Conservation (phyloP, 2,329 filamentous ascomycete species). For the Xylaria sp. region DNA sequence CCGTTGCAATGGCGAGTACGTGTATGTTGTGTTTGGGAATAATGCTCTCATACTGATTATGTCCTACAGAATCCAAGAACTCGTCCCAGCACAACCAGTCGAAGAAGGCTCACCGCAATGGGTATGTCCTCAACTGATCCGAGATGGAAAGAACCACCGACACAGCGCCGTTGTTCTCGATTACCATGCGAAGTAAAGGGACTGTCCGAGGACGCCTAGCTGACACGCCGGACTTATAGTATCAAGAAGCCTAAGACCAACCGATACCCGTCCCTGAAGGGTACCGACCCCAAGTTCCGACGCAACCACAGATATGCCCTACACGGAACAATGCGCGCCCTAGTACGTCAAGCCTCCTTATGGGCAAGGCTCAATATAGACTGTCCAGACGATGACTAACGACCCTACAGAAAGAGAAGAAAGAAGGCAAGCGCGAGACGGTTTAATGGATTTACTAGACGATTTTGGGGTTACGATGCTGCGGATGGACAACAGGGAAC, state of each 20-base stretch:
- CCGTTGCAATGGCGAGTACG: constrained; percentile 77
- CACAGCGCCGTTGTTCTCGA: neutral
- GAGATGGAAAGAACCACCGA: constrained; percentile 13
- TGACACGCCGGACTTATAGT: constrained; percentile 61
- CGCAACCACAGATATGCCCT: constrained; percentile 99
- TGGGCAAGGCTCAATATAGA: neutral
- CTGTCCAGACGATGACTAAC: constrained; percentile 37
- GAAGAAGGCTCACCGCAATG: constrained; percentile 99
- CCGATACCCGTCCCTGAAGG: constrained; percentile 98
- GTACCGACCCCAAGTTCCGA: constrained; percentile 99
- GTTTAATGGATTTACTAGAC: constrained; percentile 63
- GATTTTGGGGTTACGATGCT: constrained; percentile 44
- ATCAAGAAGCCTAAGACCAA: constrained; percentile 99
- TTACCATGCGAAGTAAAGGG: neutral
- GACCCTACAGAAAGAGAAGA: constrained; percentile 81
- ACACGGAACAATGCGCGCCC: constrained; percentile 96
- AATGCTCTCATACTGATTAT: constrained; percentile 44
- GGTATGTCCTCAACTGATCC: constrained; percentile 69
- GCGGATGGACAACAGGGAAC: constrained; percentile 48
- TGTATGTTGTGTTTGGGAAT: constrained; percentile 43
- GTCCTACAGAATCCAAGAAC: constrained; percentile 93
- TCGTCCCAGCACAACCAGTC: constrained; percentile 99
- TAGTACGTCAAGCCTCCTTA: constrained; percentile 71
- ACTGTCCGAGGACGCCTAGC: constrained; percentile 5
- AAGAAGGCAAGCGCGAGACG: constrained; percentile 92